Percentiles rank a stretch among this genome's conserved stretches.
phyloP scores from a whole-genome alignment of 2,329 filamentous ascomycete genomes.

The Camptophora hylomeconis region DNA sequence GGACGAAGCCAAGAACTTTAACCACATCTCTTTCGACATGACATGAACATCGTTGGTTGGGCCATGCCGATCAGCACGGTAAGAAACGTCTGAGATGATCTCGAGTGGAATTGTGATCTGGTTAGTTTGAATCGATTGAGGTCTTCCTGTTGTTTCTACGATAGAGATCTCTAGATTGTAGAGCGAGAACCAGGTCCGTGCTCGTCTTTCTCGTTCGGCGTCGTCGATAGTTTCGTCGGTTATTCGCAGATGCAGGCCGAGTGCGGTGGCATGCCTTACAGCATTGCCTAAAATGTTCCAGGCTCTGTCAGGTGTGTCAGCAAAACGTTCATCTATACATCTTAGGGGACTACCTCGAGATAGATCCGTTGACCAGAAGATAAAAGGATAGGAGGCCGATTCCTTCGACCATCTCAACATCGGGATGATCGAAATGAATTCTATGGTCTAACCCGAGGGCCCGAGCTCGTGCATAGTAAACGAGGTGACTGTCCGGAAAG shows the following conservation, averaged over 20 bases:
- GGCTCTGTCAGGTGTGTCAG: conserved; percentile 13
- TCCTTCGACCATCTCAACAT: conserved; percentile 17
- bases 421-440: conserved; percentile 16
- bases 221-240: conserved; percentile 9
- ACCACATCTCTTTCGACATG: conserved; percentile 9
- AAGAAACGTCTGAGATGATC: not conserved
- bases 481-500: conserved; percentile 10
- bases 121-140: conserved; percentile 12
- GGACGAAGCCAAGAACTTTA: conserved; percentile 10
- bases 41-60: not conserved
- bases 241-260: conserved; percentile 18
- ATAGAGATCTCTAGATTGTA: conserved; percentile 17
- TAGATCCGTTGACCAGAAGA: conserved; percentile 15
- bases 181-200: conserved; percentile 17
- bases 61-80: not conserved
- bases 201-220: conserved; percentile 9
- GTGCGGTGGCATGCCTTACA: conserved; percentile 17
- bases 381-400: conserved; percentile 14
- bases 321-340: not conserved
- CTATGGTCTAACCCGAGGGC: conserved; percentile 15
- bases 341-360: conserved; percentile 14
- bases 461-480: conserved; percentile 18
- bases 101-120: conserved; percentile 14
- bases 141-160: conserved; percentile 17
- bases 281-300: conserved; percentile 19